These are phyloP conservation scores for Aureobasidium namibiae DNA, from an alignment of 2,329 filamentous ascomycete species.

Conservation along the genomic window DNA sequence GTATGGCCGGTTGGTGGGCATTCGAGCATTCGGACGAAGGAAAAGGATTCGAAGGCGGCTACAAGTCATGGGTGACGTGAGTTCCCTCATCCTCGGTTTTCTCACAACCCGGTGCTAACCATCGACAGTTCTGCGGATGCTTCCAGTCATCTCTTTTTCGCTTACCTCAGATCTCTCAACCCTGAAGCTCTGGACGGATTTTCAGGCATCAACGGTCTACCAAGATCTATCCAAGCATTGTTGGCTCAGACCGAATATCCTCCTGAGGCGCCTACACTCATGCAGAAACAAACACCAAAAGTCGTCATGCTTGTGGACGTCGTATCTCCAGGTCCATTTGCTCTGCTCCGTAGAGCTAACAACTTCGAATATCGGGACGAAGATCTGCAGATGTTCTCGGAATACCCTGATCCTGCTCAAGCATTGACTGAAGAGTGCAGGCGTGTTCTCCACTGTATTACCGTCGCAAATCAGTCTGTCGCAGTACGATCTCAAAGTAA, in stretches of 20 bases:
- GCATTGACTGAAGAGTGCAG: slow-evolving; percentile 90
- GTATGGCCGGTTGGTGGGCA: slow-evolving; percentile 97
- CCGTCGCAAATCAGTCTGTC: slow-evolving; percentile 78
- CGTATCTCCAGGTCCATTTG: slow-evolving; percentile 90
- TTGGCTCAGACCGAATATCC: slow-evolving; percentile 92
- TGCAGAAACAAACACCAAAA: slow-evolving; percentile 74
- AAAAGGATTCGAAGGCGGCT: slow-evolving; percentile 90
- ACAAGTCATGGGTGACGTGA: slow-evolving; percentile 77
- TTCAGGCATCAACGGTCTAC: slow-evolving; percentile 75
- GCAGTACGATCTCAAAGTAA: slow-evolving; percentile 40
- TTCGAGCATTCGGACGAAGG: slow-evolving; percentile 84
- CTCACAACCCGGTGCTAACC: slow-evolving; percentile 5
- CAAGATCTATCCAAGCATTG: slow-evolving; percentile 82
- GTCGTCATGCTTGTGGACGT: slow-evolving; percentile 95
- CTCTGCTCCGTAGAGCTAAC: slow-evolving; percentile 79
- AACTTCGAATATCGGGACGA: slow-evolving; percentile 93
- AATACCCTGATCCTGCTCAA: slow-evolving; percentile 79
- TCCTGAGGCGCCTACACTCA: slow-evolving; percentile 64
- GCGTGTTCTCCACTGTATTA: slow-evolving; percentile 81
- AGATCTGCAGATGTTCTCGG: slow-evolving; percentile 77
- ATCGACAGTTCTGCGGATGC: slow-evolving; percentile 74
- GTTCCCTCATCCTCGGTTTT: slow-evolving; percentile 20
- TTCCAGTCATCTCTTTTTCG: slow-evolving; percentile 94
- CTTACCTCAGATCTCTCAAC: slow-evolving; percentile 81
- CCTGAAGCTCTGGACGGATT: slow-evolving; percentile 63